phyloP scores from a whole-genome alignment of 2,329 filamentous ascomycete species.

The Chalaropsis thielavioides region DNA sequence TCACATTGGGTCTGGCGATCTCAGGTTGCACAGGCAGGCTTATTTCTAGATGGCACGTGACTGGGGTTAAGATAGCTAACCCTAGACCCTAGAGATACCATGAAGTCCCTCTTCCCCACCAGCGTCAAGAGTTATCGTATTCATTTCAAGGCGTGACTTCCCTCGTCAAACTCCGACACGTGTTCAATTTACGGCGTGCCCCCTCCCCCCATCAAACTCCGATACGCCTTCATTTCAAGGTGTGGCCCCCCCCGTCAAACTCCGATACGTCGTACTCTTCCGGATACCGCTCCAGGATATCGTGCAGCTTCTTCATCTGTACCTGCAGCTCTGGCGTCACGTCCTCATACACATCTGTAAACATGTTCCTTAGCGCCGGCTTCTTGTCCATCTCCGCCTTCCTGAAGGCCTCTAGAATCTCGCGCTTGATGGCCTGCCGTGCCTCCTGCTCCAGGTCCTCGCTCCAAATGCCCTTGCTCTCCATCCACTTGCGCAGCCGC shows the following conservation, averaged over 20 bases:
- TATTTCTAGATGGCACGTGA: neutral
- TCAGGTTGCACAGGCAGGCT: neutral
- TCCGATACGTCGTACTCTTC: constrained; percentile 76
- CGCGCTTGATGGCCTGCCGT: constrained; percentile 50
- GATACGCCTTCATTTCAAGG: constrained; percentile 47
- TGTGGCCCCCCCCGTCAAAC: constrained; percentile 56
- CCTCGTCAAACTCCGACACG: constrained; percentile 58
- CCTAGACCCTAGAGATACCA: neutral
- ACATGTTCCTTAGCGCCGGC: constrained; percentile 55
- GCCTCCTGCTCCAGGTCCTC: constrained; percentile 66
- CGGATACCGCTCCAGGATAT: constrained; percentile 72
- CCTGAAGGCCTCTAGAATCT: constrained; percentile 70
- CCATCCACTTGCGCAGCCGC: constrained; percentile 77
- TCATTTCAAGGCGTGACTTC: constrained; percentile 36
- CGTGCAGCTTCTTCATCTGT: constrained; percentile 58
- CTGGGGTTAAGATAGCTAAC: neutral
- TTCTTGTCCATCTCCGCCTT: constrained; percentile 73
- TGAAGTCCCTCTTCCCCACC: neutral
- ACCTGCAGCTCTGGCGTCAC: constrained; percentile 62
- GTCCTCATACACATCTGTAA: constrained; percentile 80
- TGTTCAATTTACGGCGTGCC: constrained; percentile 36
- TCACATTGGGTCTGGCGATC: neutral
- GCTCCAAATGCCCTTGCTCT: constrained; percentile 69
- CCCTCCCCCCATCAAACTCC: constrained; percentile 64
- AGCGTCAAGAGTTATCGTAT: too few species aligned